Evolutionary conservation across 2,329 filamentous ascomycete species (phyloP), one percentile per base, ranked within the genome.

Genomic region (Trichoderma atrobrunneum): DNA sequence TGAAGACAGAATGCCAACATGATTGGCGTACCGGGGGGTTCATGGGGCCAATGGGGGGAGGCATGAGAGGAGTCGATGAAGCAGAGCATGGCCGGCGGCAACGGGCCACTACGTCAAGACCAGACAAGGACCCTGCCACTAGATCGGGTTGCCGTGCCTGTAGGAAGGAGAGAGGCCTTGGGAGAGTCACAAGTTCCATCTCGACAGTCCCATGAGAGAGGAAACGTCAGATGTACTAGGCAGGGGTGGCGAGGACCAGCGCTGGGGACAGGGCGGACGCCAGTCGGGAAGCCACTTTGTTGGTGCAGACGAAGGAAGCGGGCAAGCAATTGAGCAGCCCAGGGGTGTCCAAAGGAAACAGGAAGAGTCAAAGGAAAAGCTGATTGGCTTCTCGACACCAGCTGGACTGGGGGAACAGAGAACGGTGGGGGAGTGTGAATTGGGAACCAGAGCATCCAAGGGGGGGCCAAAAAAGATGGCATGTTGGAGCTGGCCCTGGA

Each of bases 11-110:
- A 64, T 64, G 73, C 67, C 72, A 73, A 75, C 79, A 75, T 81
- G 79, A 81, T 82, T 82, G 80, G 80, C 76, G 76, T 76, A 77
- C 72, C 73, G 75, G 77, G 63, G 78, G 74, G 74, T 61, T 73
- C 75, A 74, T 71, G 76, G 74, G 76, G 78, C 80, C 80, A 82
- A 81, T 81, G 36, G 65, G 66, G 74, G 74, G 74, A 76, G 75
- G 75, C 75, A 80, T 78, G 77, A 76, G 76, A 77, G 76, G 76
- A 77, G 78, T 74, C 76, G 74, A 78, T 78, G 79, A 81, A 78
- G 79, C 77, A 80, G 76, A 79, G 77, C 72, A 74, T 54, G 61
- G 43, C 74, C 75, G 76, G 79, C 76, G 78, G 78, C 78, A 79
- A 78, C 75, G 74, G 77, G 74, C 73, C 76, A 78, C 74, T 73